Conservation (phyloP, 768 basidiomycete genomes). For the Auriscalpium vulgare region DNA sequence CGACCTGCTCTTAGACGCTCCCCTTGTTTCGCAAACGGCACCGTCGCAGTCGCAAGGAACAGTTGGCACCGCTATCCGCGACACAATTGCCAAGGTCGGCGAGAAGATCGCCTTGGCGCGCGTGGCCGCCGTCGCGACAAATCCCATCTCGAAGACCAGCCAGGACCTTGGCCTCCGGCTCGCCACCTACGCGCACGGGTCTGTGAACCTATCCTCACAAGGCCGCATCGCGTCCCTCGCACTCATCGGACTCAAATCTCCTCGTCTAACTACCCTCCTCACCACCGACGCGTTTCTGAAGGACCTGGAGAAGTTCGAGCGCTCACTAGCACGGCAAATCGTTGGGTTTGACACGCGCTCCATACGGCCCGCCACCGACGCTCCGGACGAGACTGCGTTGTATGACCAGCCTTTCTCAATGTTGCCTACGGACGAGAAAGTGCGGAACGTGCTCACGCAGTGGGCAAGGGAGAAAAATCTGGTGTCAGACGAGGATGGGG, state of each 20-base stretch:
- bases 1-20: conserved; percentile 51
- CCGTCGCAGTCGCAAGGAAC: conserved; percentile 26
- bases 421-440: conserved; percentile 10
- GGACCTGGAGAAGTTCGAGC: conserved; percentile 13
- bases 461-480: conserved; percentile 12
- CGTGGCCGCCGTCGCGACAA: conserved; percentile 26
- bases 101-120: conserved; percentile 71
- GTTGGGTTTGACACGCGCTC: conserved; percentile 12
- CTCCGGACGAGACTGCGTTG: conserved; percentile 5
- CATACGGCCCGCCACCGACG: conserved; percentile 1
- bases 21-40: conserved; percentile 42
- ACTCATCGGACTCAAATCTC: conserved; percentile 12
- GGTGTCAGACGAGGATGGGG: conserved; percentile 4
- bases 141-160: conserved; percentile 18
- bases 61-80: conserved; percentile 56
- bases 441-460: conserved; percentile 6
- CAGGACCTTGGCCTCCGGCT: conserved; percentile 6
- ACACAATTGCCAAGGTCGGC: conserved; percentile 68
- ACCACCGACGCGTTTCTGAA: conserved; percentile 2
- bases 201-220: conserved; percentile 1
- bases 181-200: conserved; percentile 12
- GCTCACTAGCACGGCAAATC: conserved; percentile 12
- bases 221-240: conserved; percentile 13
- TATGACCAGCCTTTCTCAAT: conserved; percentile 16
- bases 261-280: conserved; percentile 3